phyloP scores from a whole-genome alignment of 2,329 filamentous ascomycete species.

The Sporothrix mexicana region DNA sequence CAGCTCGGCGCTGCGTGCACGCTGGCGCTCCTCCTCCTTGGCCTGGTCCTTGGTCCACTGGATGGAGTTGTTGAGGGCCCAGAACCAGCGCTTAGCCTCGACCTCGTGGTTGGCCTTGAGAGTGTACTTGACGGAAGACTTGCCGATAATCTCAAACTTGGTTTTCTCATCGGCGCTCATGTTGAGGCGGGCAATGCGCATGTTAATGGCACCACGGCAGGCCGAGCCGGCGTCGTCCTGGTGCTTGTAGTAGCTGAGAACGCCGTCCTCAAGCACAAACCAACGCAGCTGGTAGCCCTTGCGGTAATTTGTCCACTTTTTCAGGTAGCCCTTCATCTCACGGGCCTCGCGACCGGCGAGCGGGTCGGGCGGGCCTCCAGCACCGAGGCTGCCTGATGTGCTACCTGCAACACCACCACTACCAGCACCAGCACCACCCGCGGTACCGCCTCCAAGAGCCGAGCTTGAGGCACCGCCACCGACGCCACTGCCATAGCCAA shows the following conservation, averaged over 20 bases:
- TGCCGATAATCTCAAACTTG: conserved; percentile 96
- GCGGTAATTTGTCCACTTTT: conserved; percentile 99
- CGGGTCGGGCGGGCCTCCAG: conserved; percentile 50
- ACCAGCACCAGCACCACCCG: conserved; percentile 1
- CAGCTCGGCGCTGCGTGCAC: conserved; percentile 74
- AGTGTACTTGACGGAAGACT: conserved; percentile 98
- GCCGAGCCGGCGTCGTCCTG: conserved; percentile 96
- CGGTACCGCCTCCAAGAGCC: conserved; percentile 2
- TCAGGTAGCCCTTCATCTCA: conserved; percentile 98
- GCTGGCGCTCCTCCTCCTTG: conserved; percentile 82
- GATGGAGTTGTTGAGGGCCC: conserved; percentile 98
- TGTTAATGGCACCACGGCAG: conserved; percentile 97
- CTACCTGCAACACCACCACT: background rate
- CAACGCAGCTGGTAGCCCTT: conserved; percentile 95
- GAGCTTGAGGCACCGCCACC: conserved; percentile 8
- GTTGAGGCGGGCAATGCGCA: conserved; percentile 91
- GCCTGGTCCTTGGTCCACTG: conserved; percentile 98
- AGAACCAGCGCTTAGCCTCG: conserved; percentile 98
- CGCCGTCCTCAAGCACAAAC: conserved; percentile 97
- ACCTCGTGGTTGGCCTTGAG: conserved; percentile 98
- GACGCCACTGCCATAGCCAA: conserved; percentile 23
- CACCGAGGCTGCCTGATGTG: conserved; percentile 8
- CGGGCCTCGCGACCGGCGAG: conserved; percentile 82
- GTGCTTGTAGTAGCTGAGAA: conserved; percentile 98
- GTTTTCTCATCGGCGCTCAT: conserved; percentile 99